Evolutionary conservation across 2,329 filamentous ascomycete genomes (phyloP).

Genomic region (Exophiala bonariae): DNA sequence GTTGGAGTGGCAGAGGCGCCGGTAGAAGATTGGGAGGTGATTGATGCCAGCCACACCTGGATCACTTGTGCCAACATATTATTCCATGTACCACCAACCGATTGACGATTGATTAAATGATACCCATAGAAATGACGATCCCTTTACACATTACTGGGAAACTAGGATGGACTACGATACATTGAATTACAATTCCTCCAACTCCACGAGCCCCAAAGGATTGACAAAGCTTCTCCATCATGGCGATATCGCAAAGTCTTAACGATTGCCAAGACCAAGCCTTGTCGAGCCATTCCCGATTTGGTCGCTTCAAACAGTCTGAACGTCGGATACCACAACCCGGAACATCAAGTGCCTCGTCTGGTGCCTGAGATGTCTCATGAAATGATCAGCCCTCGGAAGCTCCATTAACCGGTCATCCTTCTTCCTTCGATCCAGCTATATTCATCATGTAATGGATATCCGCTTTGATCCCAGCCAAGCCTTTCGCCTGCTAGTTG

Average conservation of each 20-base stretch:
- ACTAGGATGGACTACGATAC: too few relatives aligned
- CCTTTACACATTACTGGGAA: background rate
- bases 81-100: slow-evolving; percentile 9
- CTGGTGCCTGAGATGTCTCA: slow-evolving; percentile 9
- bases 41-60: slow-evolving; percentile 21
- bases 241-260: too few relatives aligned
- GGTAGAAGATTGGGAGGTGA: slow-evolving; percentile 42
- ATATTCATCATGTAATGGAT: too few relatives aligned
- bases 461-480: too few relatives aligned
- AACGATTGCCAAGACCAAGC: slow-evolving; percentile 7
- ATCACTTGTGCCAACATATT: slow-evolving; percentile 12
- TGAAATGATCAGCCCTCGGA: background rate
- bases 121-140: slow-evolving; percentile 15
- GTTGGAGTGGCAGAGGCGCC: slow-evolving; percentile 41
- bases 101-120: slow-evolving; percentile 11
- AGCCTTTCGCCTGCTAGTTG: too few relatives aligned
- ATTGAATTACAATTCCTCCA: slow-evolving; percentile 1
- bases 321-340: slow-evolving; percentile 5
- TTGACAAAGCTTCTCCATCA: too few relatives aligned
- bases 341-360: slow-evolving; percentile 16
- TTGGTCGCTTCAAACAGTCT: slow-evolving; percentile 4
- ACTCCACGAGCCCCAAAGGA: too few relatives aligned
- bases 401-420: too few relatives aligned
- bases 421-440: too few relatives aligned
- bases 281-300: too few relatives aligned